Conservation (phyloP, 139 green algal species). For the Yamagishiella unicocca region DNA sequence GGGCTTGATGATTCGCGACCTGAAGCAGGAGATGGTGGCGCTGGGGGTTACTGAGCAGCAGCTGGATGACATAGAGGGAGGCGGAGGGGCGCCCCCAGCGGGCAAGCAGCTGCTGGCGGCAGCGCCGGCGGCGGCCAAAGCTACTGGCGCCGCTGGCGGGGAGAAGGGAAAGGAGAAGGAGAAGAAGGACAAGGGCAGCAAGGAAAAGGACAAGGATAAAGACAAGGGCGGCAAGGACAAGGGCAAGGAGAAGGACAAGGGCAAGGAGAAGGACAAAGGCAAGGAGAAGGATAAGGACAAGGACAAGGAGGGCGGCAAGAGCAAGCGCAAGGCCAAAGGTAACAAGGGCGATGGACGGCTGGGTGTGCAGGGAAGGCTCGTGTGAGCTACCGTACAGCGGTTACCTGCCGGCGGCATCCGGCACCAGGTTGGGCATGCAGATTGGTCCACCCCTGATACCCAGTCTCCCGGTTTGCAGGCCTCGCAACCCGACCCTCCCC, state of each 20-base stretch:
- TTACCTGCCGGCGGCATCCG: no score
- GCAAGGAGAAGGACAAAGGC: not conserved
- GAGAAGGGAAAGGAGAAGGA: not conserved
- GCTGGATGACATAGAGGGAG: not conserved
- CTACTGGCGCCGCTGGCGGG: not conserved
- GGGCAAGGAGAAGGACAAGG: not conserved
- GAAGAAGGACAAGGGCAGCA: not conserved
- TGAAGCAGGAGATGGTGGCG: slow-evolving; percentile 74
- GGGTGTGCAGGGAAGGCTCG: no score
- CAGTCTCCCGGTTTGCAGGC: no score
- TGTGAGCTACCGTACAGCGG: no score
- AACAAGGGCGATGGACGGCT: no score
- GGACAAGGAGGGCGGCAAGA: not conserved
- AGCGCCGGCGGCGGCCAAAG: not conserved
- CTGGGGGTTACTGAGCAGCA: slow-evolving; percentile 55
- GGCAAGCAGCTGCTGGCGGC: not conserved
- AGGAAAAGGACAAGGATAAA: not conserved
- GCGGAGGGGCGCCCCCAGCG: not conserved
- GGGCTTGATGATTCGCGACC: slow-evolving; percentile 80
- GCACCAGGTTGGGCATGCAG: no score
- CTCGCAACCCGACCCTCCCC: no score
- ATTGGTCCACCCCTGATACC: no score
- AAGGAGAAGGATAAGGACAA: not conserved
- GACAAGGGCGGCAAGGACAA: not conserved
- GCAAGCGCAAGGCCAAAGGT: not conserved